Evolutionary conservation across 306 rosid genomes (phyloP), one percentile per base, ranked within the genome.

Genomic region (Hippophae gyantsensis): DNA sequence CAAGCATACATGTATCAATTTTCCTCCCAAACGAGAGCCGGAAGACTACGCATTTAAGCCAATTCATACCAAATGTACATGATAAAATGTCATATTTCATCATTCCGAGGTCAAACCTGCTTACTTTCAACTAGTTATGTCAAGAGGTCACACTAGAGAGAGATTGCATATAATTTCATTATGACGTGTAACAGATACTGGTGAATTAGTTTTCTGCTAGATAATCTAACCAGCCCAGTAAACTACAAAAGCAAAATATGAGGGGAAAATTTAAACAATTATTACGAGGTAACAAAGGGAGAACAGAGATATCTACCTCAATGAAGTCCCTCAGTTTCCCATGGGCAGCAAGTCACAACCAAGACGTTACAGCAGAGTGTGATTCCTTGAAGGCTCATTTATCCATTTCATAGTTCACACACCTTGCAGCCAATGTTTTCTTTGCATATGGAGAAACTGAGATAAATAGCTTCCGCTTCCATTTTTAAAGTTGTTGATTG

Each of bases 271-370:
- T 54, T 63, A 9, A 72, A 48, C 10, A 51, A 69, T 65, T 57
- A 58, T 9, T 13, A 43, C 26, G 25, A 49, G 61, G 46, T 38
- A 49, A 52, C 8, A 61, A 69, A 51, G 56, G 65, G 66, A 67
- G 49, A 67, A 54, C 72, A 52, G 13, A 75, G 76, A 75, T 68
- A 60, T 68, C 95, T 87, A 87, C 93, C 93, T 87, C 75, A 64
- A 54, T 64, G 87, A 80, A 74, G 87, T 74, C 69, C 77, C 77
- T 82, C 67, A 74, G 42, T 77, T 76, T 69, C 65, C 49, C 67
- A 58, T 25, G 69, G 38, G 38, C 5, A 4, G 38, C 38, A 64
- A 56, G 72, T 75, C 13, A 48, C 62, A 72, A 75, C 68, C 82
- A 78, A 66, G 55, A 57, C 79, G 72, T 73, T 57, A 74, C 80